These are phyloP conservation scores for Candolleomyces aberdarensis DNA, from an alignment of 768 basidiomycete genomes.

Conservation along the genomic window DNA sequence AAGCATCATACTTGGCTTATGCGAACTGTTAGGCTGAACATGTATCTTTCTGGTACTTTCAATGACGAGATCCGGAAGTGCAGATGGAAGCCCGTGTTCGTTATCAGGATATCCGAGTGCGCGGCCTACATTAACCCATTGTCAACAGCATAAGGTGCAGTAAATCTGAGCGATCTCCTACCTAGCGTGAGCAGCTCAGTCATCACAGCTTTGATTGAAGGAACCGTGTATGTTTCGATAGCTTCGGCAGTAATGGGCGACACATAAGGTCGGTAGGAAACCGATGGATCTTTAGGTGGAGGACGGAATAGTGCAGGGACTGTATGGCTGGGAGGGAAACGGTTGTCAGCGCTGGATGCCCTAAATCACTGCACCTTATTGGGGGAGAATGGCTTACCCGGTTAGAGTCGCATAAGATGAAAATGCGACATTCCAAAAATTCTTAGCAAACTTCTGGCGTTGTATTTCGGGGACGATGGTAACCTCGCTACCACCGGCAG, in stretches of 20 bases:
- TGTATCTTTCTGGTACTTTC: constrained; percentile 37
- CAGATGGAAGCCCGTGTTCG: constrained; percentile 44
- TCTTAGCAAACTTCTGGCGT: constrained; percentile 58
- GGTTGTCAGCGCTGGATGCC: constrained; percentile 3
- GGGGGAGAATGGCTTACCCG: constrained; percentile 13
- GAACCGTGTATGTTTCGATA: constrained; percentile 32
- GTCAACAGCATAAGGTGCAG: not conserved
- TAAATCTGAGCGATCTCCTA: constrained; percentile 2
- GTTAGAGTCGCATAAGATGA: constrained; percentile 52
- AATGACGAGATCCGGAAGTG: constrained; percentile 36
- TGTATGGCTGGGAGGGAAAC: constrained; percentile 29
- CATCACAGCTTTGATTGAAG: constrained; percentile 35
- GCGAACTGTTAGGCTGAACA: constrained; percentile 37
- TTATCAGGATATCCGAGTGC: constrained; percentile 47
- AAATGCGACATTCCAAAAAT: constrained; percentile 61
- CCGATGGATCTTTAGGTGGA: constrained; percentile 34
- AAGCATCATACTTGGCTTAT: constrained; percentile 61
- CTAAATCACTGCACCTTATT: not conserved
- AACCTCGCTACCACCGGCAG: constrained; percentile 44
- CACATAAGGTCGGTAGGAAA: constrained; percentile 30
- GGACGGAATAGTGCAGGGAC: constrained; percentile 51
- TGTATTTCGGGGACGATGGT: constrained; percentile 58
- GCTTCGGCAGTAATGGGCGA: constrained; percentile 25
- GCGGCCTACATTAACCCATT: constrained; percentile 24
- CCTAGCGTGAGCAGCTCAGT: constrained; percentile 37